phyloP scores from a whole-genome alignment of 805 yeast genomes.

The Yarrowia deformans region DNA sequence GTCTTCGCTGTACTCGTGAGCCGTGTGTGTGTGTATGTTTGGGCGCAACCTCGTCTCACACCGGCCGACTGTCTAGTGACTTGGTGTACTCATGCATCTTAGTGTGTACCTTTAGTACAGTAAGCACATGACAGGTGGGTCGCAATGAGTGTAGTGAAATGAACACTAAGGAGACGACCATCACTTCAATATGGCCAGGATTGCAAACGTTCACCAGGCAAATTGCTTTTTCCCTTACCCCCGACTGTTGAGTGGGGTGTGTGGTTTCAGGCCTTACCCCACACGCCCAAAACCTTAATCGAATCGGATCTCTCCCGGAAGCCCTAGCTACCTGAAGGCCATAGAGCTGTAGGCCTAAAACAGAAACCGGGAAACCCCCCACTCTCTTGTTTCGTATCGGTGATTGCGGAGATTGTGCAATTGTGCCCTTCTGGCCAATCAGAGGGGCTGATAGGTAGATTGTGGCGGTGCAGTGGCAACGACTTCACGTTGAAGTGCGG shows the following conservation, averaged over 20 bases:
- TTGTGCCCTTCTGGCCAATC: constrained; percentile 1
- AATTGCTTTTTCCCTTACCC: constrained; percentile 2
- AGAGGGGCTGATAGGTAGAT: background rate
- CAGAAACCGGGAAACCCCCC: background rate
- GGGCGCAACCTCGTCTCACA: constrained; percentile 1
- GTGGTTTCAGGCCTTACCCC: constrained; percentile 11
- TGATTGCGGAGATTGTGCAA: background rate
- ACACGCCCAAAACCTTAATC: background rate
- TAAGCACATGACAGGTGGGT: background rate
- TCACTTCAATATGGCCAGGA: too few relatives aligned
- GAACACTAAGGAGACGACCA: too few relatives aligned
- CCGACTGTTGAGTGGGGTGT: background rate
- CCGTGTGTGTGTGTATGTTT: constrained; percentile 11
- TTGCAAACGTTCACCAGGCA: background rate
- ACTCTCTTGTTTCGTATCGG: background rate
- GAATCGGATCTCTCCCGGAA: constrained; percentile 1
- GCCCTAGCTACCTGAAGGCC: constrained; percentile 5
- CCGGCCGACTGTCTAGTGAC: constrained; percentile 1
- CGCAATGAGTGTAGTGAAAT: too few relatives aligned
- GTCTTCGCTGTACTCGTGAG: background rate
- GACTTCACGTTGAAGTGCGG: background rate
- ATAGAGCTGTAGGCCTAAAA: background rate
- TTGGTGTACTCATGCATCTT: constrained; percentile 10
- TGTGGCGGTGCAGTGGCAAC: background rate
- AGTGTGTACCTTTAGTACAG: background rate